Evolutionary conservation across 257 asterid species (phyloP).

Genomic region (Solanum commersonii): DNA sequence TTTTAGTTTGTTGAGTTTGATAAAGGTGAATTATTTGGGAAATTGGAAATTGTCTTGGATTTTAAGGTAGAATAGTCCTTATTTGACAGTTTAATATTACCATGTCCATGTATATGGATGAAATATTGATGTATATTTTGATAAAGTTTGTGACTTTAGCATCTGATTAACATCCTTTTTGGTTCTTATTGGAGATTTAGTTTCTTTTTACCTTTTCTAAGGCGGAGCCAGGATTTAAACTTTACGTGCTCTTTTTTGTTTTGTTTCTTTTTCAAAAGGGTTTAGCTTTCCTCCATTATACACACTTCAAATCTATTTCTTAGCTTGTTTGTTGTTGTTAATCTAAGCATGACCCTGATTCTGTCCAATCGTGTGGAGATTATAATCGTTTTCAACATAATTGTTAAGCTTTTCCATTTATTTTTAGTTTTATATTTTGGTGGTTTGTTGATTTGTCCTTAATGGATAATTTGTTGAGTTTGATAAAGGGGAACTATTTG

Average conservation of each 20-base stretch:
- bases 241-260: background rate
- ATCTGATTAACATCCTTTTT: background rate
- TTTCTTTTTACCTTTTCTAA: background rate
- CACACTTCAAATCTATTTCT: slow-evolving; percentile 16
- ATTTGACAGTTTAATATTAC: background rate
- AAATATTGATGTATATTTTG: background rate
- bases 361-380: slow-evolving; percentile 16
- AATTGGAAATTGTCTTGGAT: background rate
- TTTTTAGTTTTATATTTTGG: background rate
- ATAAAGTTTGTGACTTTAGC: background rate
- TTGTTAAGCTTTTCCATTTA: background rate
- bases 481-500: background rate
- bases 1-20: background rate
- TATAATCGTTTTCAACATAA: background rate
- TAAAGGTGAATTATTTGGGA: background rate
- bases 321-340: slow-evolving; percentile 27
- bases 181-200: background rate
- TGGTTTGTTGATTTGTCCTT: background rate
- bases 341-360: slow-evolving; percentile 14
- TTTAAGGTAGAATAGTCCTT: background rate
- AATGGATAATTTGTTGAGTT: background rate
- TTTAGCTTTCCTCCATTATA: slow-evolving; percentile 18
- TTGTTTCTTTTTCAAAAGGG: background rate
- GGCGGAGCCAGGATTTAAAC: background rate
- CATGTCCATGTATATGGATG: no score